Conservation (phyloP, 768 basidiomycete species). For the Termitomyces sp. region DNA sequence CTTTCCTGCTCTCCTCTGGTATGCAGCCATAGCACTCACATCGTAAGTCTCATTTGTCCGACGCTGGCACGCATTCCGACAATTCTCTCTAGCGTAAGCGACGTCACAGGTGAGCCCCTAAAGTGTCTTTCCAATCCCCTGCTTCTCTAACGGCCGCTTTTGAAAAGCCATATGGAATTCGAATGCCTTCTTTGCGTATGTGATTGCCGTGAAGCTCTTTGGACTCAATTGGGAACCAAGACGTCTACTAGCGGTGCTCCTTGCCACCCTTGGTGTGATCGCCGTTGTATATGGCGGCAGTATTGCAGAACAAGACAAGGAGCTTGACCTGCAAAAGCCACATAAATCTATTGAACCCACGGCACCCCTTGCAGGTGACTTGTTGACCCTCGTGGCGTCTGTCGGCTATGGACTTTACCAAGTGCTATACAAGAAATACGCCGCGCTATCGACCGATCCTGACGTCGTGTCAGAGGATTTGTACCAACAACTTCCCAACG, state of each 20-base stretch:
- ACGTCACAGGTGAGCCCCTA: slow-evolving; percentile 57
- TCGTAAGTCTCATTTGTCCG: slow-evolving; percentile 48
- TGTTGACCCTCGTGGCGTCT: slow-evolving; percentile 68
- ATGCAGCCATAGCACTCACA: slow-evolving; percentile 59
- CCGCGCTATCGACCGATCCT: slow-evolving; percentile 62
- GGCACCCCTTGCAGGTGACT: slow-evolving; percentile 65
- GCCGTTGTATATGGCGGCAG: slow-evolving; percentile 79
- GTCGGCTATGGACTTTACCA: slow-evolving; percentile 74
- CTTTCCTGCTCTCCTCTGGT: slow-evolving; percentile 70
- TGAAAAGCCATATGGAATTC: slow-evolving; percentile 77
- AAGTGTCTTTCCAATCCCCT: too few relatives aligned
- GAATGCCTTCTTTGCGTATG: slow-evolving; percentile 87
- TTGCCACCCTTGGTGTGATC: slow-evolving; percentile 79
- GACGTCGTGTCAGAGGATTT: slow-evolving; percentile 35
- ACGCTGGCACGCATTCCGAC: slow-evolving; percentile 3
- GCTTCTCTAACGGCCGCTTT: slow-evolving; percentile 2
- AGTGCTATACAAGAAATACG: slow-evolving; percentile 80
- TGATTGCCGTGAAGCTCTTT: slow-evolving; percentile 73
- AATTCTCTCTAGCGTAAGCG: slow-evolving; percentile 53
- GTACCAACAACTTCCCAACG: slow-evolving; percentile 40
- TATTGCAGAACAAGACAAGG: slow-evolving; percentile 13
- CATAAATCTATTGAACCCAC: slow-evolving; percentile 24
- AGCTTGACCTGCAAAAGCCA: slow-evolving; percentile 2
- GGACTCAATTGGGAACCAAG: slow-evolving; percentile 55
- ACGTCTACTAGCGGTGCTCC: slow-evolving; percentile 62